Conservation (phyloP, 805 yeast species). For the Zygotorulaspora danielsina region DNA sequence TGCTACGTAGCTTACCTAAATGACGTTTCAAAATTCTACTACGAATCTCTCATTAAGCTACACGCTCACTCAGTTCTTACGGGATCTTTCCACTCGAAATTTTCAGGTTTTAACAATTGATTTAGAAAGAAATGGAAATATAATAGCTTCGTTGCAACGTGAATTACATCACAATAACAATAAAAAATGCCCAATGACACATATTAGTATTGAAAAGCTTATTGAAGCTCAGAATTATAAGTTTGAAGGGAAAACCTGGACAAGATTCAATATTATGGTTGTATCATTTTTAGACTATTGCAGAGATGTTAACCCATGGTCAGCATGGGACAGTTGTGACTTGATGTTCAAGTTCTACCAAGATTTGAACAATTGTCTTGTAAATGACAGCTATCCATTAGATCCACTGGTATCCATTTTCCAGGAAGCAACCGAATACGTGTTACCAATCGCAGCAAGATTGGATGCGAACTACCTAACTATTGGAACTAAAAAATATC, state of each 20-base stretch:
- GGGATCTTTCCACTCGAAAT: constrained; percentile 18
- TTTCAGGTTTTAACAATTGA: constrained; percentile 30
- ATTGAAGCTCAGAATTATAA: constrained; percentile 19
- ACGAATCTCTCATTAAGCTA: too few species aligned
- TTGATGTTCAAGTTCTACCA: constrained; percentile 41
- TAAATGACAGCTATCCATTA: constrained; percentile 39
- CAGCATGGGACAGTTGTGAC: constrained; percentile 47
- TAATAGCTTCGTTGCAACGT: constrained; percentile 38
- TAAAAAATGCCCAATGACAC: constrained; percentile 4
- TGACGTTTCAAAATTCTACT: too few species aligned
- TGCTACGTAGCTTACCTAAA: too few species aligned
- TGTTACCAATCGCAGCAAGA: constrained; percentile 29
- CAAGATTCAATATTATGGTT: constrained; percentile 47
- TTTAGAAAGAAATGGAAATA: constrained; percentile 29
- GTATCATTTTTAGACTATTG: constrained; percentile 46
- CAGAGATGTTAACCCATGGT: constrained; percentile 51
- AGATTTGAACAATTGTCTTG: constrained; percentile 43
- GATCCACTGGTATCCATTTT: constrained; percentile 25
- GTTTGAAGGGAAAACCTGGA: constrained; percentile 23
- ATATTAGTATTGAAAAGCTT: constrained; percentile 17
- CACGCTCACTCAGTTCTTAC: constrained; percentile 19
- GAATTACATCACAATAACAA: constrained; percentile 12
- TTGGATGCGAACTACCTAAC: constrained; percentile 23
- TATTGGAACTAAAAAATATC: constrained; percentile 34
- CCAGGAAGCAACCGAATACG: constrained; percentile 35